Evolutionary conservation across 129 eudicot genomes (phyloP).

Genomic region (Escallonia herrerae): DNA sequence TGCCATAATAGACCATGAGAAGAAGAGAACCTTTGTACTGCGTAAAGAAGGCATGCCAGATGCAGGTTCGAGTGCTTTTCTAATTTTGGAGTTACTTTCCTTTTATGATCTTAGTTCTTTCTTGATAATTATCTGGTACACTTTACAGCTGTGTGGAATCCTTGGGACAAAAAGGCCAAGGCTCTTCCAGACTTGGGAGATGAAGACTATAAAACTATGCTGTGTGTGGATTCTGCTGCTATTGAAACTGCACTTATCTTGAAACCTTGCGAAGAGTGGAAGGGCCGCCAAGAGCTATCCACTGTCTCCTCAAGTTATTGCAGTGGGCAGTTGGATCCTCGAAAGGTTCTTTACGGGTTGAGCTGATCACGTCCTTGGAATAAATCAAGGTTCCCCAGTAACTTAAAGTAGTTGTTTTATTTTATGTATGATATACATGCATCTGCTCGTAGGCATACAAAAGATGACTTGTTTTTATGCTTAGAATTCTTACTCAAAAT

Average conservation of each 20-base stretch:
- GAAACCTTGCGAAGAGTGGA: constrained; percentile 94
- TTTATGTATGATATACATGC: constrained; percentile 15
- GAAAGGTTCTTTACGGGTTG: constrained; percentile 59
- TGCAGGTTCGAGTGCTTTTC: constrained; percentile 56
- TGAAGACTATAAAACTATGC: constrained; percentile 83
- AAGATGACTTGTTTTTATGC: constrained; percentile 21
- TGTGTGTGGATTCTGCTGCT: constrained; percentile 89
- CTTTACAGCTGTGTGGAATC: constrained; percentile 81
- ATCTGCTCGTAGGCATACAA: constrained; percentile 19
- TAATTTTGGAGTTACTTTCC: background rate
- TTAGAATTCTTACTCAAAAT: constrained; percentile 16
- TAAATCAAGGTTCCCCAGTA: constrained; percentile 14
- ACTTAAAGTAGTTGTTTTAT: constrained; percentile 18
- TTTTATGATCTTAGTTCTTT: constrained; percentile 7
- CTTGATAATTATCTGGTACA: constrained; percentile 2
- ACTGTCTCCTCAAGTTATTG: constrained; percentile 84
- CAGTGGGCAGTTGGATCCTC: constrained; percentile 92
- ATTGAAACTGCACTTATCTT: constrained; percentile 63
- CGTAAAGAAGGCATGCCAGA: constrained; percentile 93
- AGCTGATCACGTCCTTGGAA: constrained; percentile 18
- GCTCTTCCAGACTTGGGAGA: constrained; percentile 76
- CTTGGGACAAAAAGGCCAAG: constrained; percentile 95
- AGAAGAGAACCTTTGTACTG: constrained; percentile 75
- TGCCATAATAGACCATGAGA: constrained; percentile 93
- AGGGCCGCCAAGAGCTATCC: constrained; percentile 79